Evolutionary conservation across 257 asterid species (phyloP).

Genomic region (Scutellaria barbata): DNA sequence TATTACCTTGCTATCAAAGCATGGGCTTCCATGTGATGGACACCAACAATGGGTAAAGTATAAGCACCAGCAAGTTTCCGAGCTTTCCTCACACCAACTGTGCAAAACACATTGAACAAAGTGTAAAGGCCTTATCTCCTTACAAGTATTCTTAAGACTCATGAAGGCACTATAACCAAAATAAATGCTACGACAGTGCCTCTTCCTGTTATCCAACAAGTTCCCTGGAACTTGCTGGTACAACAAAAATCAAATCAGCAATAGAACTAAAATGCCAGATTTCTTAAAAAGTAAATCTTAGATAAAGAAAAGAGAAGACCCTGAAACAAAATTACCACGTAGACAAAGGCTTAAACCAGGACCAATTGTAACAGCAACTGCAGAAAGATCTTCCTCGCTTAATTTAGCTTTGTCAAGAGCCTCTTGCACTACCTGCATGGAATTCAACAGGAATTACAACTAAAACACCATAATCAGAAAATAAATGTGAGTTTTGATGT

Average conservation of each 20-base stretch:
- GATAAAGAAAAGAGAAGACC: slow-evolving; percentile 11
- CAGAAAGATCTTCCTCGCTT: slow-evolving; percentile 86
- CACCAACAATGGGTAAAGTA: slow-evolving; percentile 80
- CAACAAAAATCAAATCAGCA: not conserved
- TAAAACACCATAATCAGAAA: too few relatives aligned
- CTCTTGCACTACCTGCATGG: slow-evolving; percentile 89
- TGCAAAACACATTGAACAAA: slow-evolving; percentile 33
- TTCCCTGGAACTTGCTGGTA: not conserved
- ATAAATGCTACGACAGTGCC: not conserved
- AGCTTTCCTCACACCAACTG: slow-evolving; percentile 97
- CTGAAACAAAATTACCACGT: slow-evolving; percentile 61
- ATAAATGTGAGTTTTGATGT: not conserved
- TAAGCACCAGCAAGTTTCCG: slow-evolving; percentile 81
- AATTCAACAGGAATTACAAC: slow-evolving; percentile 1
- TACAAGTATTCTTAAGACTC: slow-evolving; percentile 5
- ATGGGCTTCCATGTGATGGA: slow-evolving; percentile 99
- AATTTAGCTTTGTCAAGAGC: slow-evolving; percentile 85
- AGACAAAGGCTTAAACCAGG: slow-evolving; percentile 99
- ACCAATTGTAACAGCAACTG: slow-evolving; percentile 98
- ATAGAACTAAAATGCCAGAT: not conserved
- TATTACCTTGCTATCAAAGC: slow-evolving; percentile 90
- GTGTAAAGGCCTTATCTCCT: slow-evolving; percentile 14
- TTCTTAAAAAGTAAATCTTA: not conserved
- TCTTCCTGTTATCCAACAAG: slow-evolving; percentile 3
- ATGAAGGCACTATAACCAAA: slow-evolving; percentile 7